Evolutionary conservation across 495 filamentous ascomycete genomes (phyloP).

Genomic region (Penicillium crystallinum): DNA sequence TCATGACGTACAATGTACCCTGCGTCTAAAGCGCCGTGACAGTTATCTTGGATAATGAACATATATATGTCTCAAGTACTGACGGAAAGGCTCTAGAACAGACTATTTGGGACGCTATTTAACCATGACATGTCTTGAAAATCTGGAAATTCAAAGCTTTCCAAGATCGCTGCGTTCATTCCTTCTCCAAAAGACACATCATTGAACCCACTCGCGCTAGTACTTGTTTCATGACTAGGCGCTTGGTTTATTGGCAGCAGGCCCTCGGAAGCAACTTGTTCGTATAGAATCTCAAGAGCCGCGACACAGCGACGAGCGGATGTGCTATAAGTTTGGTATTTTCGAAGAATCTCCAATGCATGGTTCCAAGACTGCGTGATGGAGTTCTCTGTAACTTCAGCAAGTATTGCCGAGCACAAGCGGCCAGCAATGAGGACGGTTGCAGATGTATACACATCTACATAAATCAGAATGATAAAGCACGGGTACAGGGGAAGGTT

Average conservation of each 20-base stretch:
- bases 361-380: slow-evolving; percentile 29
- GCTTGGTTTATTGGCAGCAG: background rate
- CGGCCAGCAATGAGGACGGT: slow-evolving; percentile 35
- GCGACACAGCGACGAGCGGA: slow-evolving; percentile 35
- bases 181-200: slow-evolving; percentile 30
- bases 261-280: slow-evolving; percentile 27
- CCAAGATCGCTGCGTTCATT: slow-evolving; percentile 26
- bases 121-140: slow-evolving; percentile 40
- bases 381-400: slow-evolving; percentile 23
- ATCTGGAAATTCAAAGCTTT: slow-evolving; percentile 28
- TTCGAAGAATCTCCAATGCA: slow-evolving; percentile 31
- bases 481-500: background rate
- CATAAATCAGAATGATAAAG: background rate
- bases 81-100: slow-evolving; percentile 17
- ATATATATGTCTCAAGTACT: too few species aligned
- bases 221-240: background rate
- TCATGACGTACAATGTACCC: too few species aligned
- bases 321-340: slow-evolving; percentile 32
- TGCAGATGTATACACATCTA: slow-evolving; percentile 36
- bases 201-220: slow-evolving; percentile 6
- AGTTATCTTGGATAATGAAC: too few species aligned
- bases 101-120: slow-evolving; percentile 34
- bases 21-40: too few species aligned
- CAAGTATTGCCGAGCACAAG: slow-evolving; percentile 27
- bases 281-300: slow-evolving; percentile 36